Base-by-base conservation (phyloP, 169 alveolate species). In the Plasmodium malariae region DNA sequence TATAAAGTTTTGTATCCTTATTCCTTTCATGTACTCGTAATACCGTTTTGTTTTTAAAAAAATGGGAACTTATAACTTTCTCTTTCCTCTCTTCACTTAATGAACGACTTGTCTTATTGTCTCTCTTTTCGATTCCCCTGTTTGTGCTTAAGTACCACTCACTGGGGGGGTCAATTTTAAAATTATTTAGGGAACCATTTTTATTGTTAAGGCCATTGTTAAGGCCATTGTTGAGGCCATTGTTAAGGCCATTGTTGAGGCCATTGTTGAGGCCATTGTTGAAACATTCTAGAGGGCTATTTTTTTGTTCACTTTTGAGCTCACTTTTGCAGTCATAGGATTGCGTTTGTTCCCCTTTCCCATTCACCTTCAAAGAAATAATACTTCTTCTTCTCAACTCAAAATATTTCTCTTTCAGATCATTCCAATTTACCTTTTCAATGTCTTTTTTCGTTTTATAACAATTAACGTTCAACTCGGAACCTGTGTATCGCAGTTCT, bases 381-480 rank as follows among this genome's bases (percentile, higher is more conserved):
- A 9, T n/a, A 28, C 48, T 28, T 76, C 7, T n/a, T 40, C 54
- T 32, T 19, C 43, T 60, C 45, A 76, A 9, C 11, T 76, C 48
- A 7, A 76, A 54, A 62, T 76, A 40, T 37, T 62, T 76, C 12
- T 60, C 36, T 55, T 68, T 62, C 26, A 76, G 62, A 54, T 43
- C 14, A 78, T 62, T 57, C 76, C 76, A 62, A 14, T 73, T 73
- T 55, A 19, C 28, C 19, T 14, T 34, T n/a, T 51, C 36, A 26
- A 57, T 5, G 11, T 57, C 34, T 12, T 3, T 48, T n/a, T n/a
- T 17, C 9, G 55, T 45, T 45, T 45, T 21, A 21, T 3, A 7
- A 57, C 24, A 21, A 57, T 24, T 17, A 19, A 26, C 0, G 5
- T 0, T 2, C 37, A 7, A 5, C 11, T 57, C 12, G 24, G 11